Evolutionary conservation across 164 flowering plant species (phyloP).

Genomic region (Nelumbo lutea): DNA sequence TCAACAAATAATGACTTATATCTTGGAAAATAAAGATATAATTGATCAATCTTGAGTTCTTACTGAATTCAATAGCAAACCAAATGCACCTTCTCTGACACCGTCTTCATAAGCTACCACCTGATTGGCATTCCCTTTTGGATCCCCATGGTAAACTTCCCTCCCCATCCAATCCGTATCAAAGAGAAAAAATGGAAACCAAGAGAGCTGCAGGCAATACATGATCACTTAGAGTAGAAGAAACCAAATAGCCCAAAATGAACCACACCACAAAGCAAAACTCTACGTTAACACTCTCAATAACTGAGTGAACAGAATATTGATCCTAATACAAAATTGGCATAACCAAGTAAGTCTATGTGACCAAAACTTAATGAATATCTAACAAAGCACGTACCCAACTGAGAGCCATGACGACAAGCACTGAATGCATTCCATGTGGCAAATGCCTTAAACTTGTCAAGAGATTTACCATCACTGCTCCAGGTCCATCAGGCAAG

Average conservation of each 20-base stretch:
- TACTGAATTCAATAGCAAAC: constrained; percentile 99
- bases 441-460: constrained; percentile 93
- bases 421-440: constrained; percentile 93
- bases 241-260: neutral
- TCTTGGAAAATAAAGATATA: neutral
- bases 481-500: constrained; percentile 78
- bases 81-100: constrained; percentile 99
- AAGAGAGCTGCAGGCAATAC: constrained; percentile 60
- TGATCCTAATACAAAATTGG: neutral
- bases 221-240: constrained; percentile 2
- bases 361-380: neutral
- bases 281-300: neutral
- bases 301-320: neutral
- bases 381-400: constrained; percentile 60
- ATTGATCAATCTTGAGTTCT: constrained; percentile 48
- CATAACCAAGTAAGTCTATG: neutral
- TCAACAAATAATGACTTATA: neutral
- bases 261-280: neutral
- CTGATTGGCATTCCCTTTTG: constrained; percentile 53
- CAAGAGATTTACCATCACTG: constrained; percentile 82
- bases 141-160: constrained; percentile 95
- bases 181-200: constrained; percentile 98
- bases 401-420: constrained; percentile 86
- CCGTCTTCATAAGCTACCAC: constrained; percentile 71
- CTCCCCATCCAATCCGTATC: constrained; percentile 99